Evolutionary conservation across 1,139 yeast species (phyloP), one percentile per base, ranked within the genome.

Genomic region (Pichia kudriavzevii): DNA sequence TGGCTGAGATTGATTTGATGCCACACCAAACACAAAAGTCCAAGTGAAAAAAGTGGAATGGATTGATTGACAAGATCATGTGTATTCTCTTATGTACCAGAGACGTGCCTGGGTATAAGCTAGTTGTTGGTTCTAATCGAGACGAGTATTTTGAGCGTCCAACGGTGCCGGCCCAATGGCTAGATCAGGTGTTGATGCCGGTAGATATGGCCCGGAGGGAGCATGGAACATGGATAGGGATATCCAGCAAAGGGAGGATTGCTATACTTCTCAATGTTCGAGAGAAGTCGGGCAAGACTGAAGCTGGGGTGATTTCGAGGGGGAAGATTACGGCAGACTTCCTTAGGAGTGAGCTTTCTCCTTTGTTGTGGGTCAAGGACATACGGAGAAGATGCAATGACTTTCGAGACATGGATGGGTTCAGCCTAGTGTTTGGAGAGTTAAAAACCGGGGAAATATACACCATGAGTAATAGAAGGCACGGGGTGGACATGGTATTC

Each of bases 211-310:
- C 79, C 1, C 61, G 91, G 34, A 60, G 64, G 1, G 88, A 77
- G 44, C 85, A 75, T 48, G 97, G 98, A 0, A 83, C 96, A 0
- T 91, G 98, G 98, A 73, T 85, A 3, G 96, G 95, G 0, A 69
- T 81, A 2, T 70, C 76, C 31, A 63, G 63, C 22, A 56, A 53
- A 3, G 93, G 93, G 0, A 68, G 72, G 39, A n/a, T n/a, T n/a
- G n/a, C n/a, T n/a, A n/a, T n/a, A n/a, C n/a, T n/a, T n/a, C n/a
- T n/a, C n/a, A n/a, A n/a, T n/a, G n/a, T n/a, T n/a, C n/a, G n/a
- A n/a, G n/a, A n/a, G n/a, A n/a, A n/a, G n/a, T n/a, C n/a, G n/a
- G n/a, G n/a, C n/a, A n/a, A n/a, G n/a, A n/a, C n/a, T n/a, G n/a
- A n/a, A n/a, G n/a, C n/a, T n/a, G 63, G 76, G 35, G 62, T 62